phyloP scores from a whole-genome alignment of 2,329 filamentous ascomycete genomes.

The Massarina eburnea region DNA sequence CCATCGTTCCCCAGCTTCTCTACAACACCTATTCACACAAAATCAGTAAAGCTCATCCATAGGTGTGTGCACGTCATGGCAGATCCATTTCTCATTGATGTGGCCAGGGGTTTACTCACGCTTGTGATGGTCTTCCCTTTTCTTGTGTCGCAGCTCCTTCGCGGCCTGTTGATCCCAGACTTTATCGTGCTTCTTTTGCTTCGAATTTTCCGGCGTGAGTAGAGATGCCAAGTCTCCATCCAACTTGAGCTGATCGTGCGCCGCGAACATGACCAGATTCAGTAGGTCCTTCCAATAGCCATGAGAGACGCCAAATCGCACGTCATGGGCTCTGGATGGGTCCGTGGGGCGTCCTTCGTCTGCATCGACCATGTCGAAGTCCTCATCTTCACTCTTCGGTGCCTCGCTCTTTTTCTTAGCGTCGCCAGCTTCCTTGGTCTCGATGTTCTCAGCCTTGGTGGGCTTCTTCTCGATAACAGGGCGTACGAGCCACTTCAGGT shows the following conservation, averaged over 20 bases:
- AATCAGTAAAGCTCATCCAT: no score
- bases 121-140: conserved; percentile 46
- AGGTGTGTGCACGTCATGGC: no score
- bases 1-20: conserved; percentile 46
- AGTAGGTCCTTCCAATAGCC: conserved; percentile 66
- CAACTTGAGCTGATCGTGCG: conserved; percentile 50
- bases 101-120: no score
- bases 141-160: conserved; percentile 29
- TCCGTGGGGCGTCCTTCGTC: no score
- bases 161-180: conserved; percentile 24
- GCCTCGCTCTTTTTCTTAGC: conserved; percentile 7
- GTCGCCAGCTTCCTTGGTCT: conserved; percentile 42
- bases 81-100: no score
- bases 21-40: no score
- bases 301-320: conserved; percentile 51
- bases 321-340: no score
- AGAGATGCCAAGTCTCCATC: conserved; percentile 43
- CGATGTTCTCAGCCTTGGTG: no score
- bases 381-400: neutral
- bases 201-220: conserved; percentile 34
- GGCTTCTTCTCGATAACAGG: conserved; percentile 60
- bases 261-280: conserved; percentile 58
- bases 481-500: conserved; percentile 58
- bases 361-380: conserved; percentile 39
- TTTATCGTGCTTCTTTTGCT: conserved; percentile 15